A percentile compares a stretch with the other conserved stretches of the same genome.
phyloP scores from a whole-genome alignment of 176 grass and related monocot genomes.

The Oryza nivara region DNA sequence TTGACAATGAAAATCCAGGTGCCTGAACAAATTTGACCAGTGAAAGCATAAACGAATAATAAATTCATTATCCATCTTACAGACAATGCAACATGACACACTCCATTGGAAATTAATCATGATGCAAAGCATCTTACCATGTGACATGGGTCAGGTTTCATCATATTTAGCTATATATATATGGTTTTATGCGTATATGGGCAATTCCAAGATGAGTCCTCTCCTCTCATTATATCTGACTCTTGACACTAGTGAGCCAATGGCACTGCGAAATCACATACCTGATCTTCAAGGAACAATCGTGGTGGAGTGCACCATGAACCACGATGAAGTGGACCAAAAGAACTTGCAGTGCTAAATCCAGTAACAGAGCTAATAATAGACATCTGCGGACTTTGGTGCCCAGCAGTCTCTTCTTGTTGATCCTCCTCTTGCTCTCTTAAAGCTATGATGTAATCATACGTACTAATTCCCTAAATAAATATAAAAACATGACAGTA shows the following conservation, averaged over 20 bases:
- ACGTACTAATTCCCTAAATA: conserved; percentile 87
- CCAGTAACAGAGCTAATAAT: conserved; percentile 93
- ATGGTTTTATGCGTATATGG: background rate
- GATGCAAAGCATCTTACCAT: background rate
- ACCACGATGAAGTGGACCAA: conserved; percentile 79
- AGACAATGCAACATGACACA: background rate
- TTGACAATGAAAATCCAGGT: background rate
- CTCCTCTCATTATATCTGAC: background rate
- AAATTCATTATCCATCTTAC: conserved; percentile 17
- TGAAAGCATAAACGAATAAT: conserved; percentile 24
- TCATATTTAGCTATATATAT: conserved; percentile 4
- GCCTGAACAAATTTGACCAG: background rate
- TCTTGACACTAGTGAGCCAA: conserved; percentile 18
- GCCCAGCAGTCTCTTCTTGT: conserved; percentile 70
- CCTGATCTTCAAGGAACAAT: conserved; percentile 97
- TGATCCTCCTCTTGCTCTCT: conserved; percentile 96
- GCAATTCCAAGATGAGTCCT: background rate
- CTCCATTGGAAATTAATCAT: background rate
- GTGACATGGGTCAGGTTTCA: background rate
- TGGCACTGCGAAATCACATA: conserved; percentile 36
- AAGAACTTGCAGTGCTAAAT: conserved; percentile 96
- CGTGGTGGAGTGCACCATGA: conserved; percentile 97
- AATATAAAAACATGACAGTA: background rate
- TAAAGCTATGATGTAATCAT: conserved; percentile 98
- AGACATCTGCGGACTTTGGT: conserved; percentile 98